These are phyloP conservation scores for Pythium aristosporum DNA, from an alignment of 352 stramenopile species.

Conservation along the genomic window DNA sequence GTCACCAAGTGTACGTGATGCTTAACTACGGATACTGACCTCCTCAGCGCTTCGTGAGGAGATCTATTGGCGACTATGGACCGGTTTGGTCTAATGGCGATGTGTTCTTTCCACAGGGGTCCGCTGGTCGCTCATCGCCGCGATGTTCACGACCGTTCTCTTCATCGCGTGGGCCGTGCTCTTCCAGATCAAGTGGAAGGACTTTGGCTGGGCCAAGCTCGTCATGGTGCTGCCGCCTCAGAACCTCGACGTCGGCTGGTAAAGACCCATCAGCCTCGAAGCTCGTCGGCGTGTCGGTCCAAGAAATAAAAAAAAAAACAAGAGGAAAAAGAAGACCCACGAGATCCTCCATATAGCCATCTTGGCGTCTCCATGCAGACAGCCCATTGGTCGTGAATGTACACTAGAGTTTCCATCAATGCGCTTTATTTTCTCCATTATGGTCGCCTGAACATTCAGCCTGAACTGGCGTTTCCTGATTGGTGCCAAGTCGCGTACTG, in stretches of 20 bases:
- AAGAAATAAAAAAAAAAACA: too few relatives aligned
- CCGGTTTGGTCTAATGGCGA: neutral
- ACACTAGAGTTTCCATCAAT: conserved; percentile 3
- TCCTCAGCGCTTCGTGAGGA: too few relatives aligned
- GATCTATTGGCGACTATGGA: too few relatives aligned
- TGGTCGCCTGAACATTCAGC: neutral
- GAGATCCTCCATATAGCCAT: too few relatives aligned
- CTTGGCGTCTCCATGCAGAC: too few relatives aligned
- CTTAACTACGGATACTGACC: neutral
- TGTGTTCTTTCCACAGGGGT: conserved; percentile 44
- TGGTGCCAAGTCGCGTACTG: conserved; percentile 16
- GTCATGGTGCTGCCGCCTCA: conserved; percentile 73
- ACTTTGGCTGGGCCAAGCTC: conserved; percentile 76
- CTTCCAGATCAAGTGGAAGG: conserved; percentile 86
- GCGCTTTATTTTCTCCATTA: neutral
- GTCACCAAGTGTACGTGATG: conserved; percentile 75
- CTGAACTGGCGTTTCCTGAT: conserved; percentile 34
- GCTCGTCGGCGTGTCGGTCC: too few relatives aligned
- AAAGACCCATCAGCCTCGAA: neutral
- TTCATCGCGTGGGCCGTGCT: conserved; percentile 77
- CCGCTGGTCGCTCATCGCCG: conserved; percentile 71
- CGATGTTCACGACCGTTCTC: conserved; percentile 64
- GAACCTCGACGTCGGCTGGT: conserved; percentile 74
- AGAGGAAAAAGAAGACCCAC: neutral
- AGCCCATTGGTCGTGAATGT: too few relatives aligned